Conservation (phyloP, 495 filamentous ascomycete species). For the Penicillium roqueforti region DNA sequence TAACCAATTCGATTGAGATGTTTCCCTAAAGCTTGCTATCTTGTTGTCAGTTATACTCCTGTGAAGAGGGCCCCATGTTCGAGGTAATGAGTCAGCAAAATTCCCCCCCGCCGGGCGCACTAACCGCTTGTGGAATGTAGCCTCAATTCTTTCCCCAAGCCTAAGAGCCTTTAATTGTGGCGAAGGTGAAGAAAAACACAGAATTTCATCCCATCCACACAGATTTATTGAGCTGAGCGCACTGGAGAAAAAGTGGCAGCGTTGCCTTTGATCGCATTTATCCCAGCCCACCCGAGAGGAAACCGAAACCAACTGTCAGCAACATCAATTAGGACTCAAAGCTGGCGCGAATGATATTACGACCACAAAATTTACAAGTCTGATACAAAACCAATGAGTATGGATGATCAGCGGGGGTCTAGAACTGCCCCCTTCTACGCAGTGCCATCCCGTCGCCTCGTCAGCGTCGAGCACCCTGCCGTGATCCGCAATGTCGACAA, state of each 20-base stretch:
- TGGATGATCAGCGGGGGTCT: constrained; percentile 21
- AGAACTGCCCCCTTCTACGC: constrained; percentile 50
- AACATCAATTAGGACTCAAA: not conserved
- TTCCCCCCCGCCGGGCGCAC: not conserved
- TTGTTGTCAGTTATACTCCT: not conserved
- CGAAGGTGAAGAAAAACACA: not conserved
- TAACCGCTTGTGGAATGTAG: constrained; percentile 13
- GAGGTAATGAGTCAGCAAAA: constrained; percentile 1
- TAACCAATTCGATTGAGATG: not conserved
- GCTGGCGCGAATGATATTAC: not conserved
- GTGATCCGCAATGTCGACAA: constrained; percentile 78
- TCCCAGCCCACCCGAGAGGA: not conserved
- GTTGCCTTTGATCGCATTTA: not conserved
- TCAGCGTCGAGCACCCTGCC: constrained; percentile 84
- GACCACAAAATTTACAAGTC: not conserved
- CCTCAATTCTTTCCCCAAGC: not conserved
- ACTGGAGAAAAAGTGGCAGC: not conserved
- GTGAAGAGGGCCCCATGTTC: too few relatives aligned
- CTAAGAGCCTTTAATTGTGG: not conserved
- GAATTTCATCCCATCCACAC: not conserved
- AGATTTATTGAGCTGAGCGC: not conserved
- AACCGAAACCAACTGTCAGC: not conserved
- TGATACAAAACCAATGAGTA: not conserved
- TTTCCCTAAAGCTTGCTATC: not conserved
- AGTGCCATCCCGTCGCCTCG: constrained; percentile 60